Base-by-base conservation (phyloP, 2,329 filamentous ascomycete genomes). In the Penicillium brevicompactum region DNA sequence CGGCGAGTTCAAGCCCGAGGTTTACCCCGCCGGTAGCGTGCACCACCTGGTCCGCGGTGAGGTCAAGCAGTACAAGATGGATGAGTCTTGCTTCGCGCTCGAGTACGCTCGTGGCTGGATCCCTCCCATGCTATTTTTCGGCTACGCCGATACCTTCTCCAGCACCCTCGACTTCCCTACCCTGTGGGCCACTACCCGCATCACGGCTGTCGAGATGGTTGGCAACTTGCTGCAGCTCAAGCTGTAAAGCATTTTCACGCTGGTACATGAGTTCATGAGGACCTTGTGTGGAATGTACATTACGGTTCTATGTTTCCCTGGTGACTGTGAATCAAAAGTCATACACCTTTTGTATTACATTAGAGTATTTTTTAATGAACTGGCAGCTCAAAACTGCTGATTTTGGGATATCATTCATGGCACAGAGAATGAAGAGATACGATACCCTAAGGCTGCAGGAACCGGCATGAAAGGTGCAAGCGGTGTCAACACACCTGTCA, bases 81-180 rank as follows among this genome's bases (percentile, higher is more conserved):
- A 70, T 14, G 58, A 51, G 24, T 69, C 71, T 9, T 74, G 71
- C 65, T 74, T 76, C 50, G 72, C 73, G 31, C 69, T 74, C 37
- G 71, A 75, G 59, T 74, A 75, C 60, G 70, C 73, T 34, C 70
- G 73, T 54, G 91, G 92, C 60, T 96, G 91, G 90, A 95, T 96
- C 74, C 92, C 92, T 45, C 89, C 89, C 55, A 96, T 96, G 92
- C 80, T 96, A 49, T 89, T 89, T 74, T 96, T 96, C 74, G 92
- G 92, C 57, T 93, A 88, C 73, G 89, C 91, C 60, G 92, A 96
- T 75, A 86, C 84, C 45, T 81, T 96, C 56, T 85, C 82, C 51
- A 92, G 87, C 75, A 96, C 91, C 4, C 79, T 96, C 62, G 92
- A 96, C 74, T 84, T 95, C 70, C 85, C 84, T n/a, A 96, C 91